Evolutionary conservation across 805 yeast genomes (phyloP).

Genomic region (Huiozyma naganishii): DNA sequence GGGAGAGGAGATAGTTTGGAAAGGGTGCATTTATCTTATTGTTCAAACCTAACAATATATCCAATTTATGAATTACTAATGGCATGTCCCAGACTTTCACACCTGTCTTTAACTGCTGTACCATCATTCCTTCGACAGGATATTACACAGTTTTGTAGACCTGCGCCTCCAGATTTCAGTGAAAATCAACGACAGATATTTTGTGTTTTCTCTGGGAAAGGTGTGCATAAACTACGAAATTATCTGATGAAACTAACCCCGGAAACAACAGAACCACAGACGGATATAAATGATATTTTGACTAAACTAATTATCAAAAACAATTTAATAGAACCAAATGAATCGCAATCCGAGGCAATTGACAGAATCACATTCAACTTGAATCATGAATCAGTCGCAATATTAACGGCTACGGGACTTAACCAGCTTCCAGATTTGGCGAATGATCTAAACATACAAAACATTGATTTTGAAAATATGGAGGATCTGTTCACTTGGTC

Average conservation of each 20-base stretch:
- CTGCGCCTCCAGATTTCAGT: constrained; percentile 86
- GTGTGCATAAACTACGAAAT: constrained; percentile 66
- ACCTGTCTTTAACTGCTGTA: constrained; percentile 85
- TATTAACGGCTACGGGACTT: constrained; percentile 26
- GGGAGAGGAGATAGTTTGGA: constrained; percentile 76
- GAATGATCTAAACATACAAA: constrained; percentile 23
- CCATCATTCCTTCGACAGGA: constrained; percentile 80
- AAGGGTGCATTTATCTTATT: constrained; percentile 86
- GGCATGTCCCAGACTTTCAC: constrained; percentile 80
- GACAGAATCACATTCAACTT: constrained; percentile 20
- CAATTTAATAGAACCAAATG: constrained; percentile 17
- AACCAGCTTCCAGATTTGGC: constrained; percentile 23
- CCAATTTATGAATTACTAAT: constrained; percentile 69
- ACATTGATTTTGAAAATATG: constrained; percentile 23
- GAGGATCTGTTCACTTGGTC: constrained; percentile 22
- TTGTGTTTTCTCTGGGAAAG: constrained; percentile 89
- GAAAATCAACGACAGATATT: constrained; percentile 75
- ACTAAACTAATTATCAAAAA: constrained; percentile 22
- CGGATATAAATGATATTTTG: constrained; percentile 23
- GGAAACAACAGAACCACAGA: constrained; percentile 27
- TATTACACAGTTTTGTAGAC: constrained; percentile 76
- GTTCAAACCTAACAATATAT: constrained; percentile 65
- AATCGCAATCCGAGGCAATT: constrained; percentile 21
- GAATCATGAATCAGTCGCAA: constrained; percentile 27
- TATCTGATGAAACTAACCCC: constrained; percentile 41